These are phyloP conservation scores for Fusarium xyrophilum DNA, from an alignment of 2,329 filamentous ascomycete species.

Conservation along the genomic window DNA sequence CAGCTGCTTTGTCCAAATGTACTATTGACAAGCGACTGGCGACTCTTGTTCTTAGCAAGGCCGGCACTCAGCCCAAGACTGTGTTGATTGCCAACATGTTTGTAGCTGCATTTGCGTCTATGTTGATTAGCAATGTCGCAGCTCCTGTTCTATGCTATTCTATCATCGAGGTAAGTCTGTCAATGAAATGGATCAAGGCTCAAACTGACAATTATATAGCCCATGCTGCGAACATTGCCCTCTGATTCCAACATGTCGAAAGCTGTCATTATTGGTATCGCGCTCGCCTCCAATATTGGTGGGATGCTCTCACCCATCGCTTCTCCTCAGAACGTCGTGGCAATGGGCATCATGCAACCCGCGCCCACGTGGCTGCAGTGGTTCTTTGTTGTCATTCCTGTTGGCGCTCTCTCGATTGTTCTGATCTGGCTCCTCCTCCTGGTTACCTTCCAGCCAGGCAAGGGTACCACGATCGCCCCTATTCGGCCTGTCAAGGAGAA, in stretches of 20 bases:
- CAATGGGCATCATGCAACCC: constrained; percentile 92
- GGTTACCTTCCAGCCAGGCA: constrained; percentile 82
- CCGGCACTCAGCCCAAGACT: constrained; percentile 85
- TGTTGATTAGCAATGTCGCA: constrained; percentile 99
- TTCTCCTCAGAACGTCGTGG: constrained; percentile 96
- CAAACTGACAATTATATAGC: constrained; percentile 56
- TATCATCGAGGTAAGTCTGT: constrained; percentile 79
- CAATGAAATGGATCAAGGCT: rapidly evolving
- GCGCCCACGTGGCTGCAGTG: constrained; percentile 91
- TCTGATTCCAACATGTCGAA: constrained; percentile 93
- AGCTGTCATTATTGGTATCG: constrained; percentile 92
- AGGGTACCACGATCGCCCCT: constrained; percentile 86
- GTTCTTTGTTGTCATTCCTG: constrained; percentile 95
- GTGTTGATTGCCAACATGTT: constrained; percentile 99
- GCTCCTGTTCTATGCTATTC: constrained; percentile 97
- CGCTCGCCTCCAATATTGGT: constrained; percentile 92
- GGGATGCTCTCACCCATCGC: constrained; percentile 97
- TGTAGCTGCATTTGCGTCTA: constrained; percentile 94
- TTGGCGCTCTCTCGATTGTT: constrained; percentile 86
- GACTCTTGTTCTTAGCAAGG: constrained; percentile 94
- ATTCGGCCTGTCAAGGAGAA: constrained; percentile 88
- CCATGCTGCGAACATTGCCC: constrained; percentile 91
- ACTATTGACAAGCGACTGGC: constrained; percentile 98
- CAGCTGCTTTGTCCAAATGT: constrained; percentile 93
- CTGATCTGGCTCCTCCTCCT: constrained; percentile 90